A percentile compares a stretch with the other conserved stretches of the same genome.
phyloP scores from a whole-genome alignment of 805 yeast species.

The Sugiyamaella valdiviana region DNA sequence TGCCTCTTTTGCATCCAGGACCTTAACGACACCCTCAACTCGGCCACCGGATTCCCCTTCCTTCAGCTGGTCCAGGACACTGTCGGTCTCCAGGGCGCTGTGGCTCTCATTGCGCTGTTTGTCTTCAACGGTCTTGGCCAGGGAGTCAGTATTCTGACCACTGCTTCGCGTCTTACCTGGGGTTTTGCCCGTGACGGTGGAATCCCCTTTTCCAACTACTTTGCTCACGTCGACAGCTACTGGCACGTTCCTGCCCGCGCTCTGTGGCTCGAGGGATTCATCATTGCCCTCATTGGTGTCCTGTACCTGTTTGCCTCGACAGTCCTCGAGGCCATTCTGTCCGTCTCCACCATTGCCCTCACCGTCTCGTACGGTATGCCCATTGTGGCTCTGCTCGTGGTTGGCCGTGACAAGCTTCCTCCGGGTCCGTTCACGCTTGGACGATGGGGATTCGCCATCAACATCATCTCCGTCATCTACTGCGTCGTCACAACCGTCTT shows the following conservation, averaged over 20 bases:
- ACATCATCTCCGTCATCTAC: constrained; percentile 16
- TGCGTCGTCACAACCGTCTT: constrained; percentile 16
- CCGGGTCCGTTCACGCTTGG: constrained; percentile 22
- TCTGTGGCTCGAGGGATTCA: constrained; percentile 53
- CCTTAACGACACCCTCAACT: constrained; percentile 51
- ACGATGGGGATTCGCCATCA: constrained; percentile 16
- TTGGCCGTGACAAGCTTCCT: constrained; percentile 17
- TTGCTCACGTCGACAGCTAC: constrained; percentile 58
- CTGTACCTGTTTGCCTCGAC: constrained; percentile 62
- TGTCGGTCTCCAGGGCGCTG: constrained; percentile 60
- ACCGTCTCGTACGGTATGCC: constrained; percentile 75
- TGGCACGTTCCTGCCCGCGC: constrained; percentile 69
- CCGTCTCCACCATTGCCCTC: constrained; percentile 74
- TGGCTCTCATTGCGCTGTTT: constrained; percentile 57
- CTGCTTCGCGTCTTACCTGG: constrained; percentile 76
- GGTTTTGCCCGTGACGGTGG: constrained; percentile 83
- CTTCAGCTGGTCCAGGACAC: constrained; percentile 52
- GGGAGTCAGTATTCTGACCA: constrained; percentile 70
- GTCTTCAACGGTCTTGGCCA: constrained; percentile 69
- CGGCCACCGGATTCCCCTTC: constrained; percentile 77
- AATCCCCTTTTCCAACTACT: constrained; percentile 54
- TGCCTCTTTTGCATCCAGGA: constrained; percentile 66
- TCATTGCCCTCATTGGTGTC: constrained; percentile 53
- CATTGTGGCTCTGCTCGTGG: constrained; percentile 30
- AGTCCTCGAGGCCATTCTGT: constrained; percentile 77